A percentile compares a stretch with the other conserved stretches of the same genome.
phyloP scores from a whole-genome alignment of 2,329 filamentous ascomycete genomes.

The Ascomycota sp. region DNA sequence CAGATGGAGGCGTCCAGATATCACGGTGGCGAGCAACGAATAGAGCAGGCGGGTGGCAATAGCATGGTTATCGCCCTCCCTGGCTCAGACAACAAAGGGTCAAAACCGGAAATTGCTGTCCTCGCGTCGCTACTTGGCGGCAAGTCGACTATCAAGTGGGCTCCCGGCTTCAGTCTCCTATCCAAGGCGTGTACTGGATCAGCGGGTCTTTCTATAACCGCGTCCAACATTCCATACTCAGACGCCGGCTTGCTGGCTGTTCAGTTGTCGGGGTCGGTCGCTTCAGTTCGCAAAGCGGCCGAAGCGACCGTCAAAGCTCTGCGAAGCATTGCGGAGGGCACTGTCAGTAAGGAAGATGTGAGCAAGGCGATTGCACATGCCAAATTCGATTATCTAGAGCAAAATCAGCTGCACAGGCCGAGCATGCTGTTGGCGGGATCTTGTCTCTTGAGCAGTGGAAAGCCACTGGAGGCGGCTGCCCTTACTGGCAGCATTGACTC shows the following conservation, averaged over 20 bases:
- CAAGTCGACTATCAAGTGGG: constrained; percentile 86
- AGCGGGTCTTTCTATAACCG: constrained; percentile 46
- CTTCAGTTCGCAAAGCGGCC: constrained; percentile 53
- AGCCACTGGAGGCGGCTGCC: constrained; percentile 67
- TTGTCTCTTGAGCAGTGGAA: constrained; percentile 60
- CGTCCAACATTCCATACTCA: constrained; percentile 71
- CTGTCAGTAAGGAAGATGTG: constrained; percentile 65
- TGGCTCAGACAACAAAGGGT: constrained; percentile 58
- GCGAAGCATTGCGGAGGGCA: constrained; percentile 58
- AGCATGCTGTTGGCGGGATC: constrained; percentile 71
- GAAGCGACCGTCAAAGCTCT: constrained; percentile 61
- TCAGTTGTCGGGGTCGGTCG: constrained; percentile 55
- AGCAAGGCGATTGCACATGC: constrained; percentile 82
- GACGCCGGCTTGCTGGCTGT: constrained; percentile 82
- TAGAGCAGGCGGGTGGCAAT: constrained; percentile 57
- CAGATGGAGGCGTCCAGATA: constrained; percentile 57
- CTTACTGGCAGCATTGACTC: constrained; percentile 59
- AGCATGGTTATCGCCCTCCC: constrained; percentile 82
- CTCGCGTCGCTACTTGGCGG: constrained; percentile 80
- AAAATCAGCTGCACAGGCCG: constrained; percentile 55
- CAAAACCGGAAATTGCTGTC: constrained; percentile 80
- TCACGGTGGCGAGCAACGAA: constrained; percentile 86
- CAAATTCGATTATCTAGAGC: constrained; percentile 79
- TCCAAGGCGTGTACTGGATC: constrained; percentile 53
- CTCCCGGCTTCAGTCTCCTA: constrained; percentile 76